Percentiles rank a stretch among this genome's conserved stretches.
These are phyloP conservation scores for Inosperma sp. DNA, from an alignment of 768 basidiomycete genomes.

Conservation along the genomic window DNA sequence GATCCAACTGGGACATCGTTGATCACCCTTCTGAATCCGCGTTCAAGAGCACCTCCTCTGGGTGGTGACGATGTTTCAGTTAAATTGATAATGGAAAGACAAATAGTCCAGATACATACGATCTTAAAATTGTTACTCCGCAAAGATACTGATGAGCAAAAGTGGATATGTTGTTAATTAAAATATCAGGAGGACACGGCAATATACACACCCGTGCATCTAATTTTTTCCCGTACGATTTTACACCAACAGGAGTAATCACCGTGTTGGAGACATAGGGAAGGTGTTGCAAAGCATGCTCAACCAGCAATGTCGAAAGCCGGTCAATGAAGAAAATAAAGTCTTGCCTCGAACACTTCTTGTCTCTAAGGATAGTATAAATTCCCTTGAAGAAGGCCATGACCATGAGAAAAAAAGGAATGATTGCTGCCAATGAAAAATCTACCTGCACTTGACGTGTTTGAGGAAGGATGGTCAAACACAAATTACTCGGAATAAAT, in stretches of 20 bases:
- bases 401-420: not conserved
- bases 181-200: not conserved
- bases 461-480: constrained; percentile 65
- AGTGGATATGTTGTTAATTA: constrained; percentile 3
- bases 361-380: constrained; percentile 78
- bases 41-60: constrained; percentile 87
- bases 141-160: constrained; percentile 55
- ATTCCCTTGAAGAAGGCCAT: constrained; percentile 72
- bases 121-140: constrained; percentile 85
- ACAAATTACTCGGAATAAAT: constrained; percentile 39
- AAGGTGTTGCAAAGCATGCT: constrained; percentile 79
- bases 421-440: not conserved
- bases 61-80: not conserved
- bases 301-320: constrained; percentile 77
- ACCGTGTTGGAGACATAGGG: constrained; percentile 62
- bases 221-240: constrained; percentile 56
- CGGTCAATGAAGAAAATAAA: constrained; percentile 93
- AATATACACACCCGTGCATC: constrained; percentile 55
- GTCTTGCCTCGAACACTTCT: constrained; percentile 67
- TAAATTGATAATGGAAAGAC: not conserved
- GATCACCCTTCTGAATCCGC: constrained; percentile 85
- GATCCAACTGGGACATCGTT: constrained; percentile 85
- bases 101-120: constrained; percentile 44
- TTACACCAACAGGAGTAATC: constrained; percentile 59
- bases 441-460: constrained; percentile 77